Evolutionary conservation across 2,329 filamentous ascomycete genomes (phyloP).

Genomic region (Pseudocercospora pini-densiflorae): DNA sequence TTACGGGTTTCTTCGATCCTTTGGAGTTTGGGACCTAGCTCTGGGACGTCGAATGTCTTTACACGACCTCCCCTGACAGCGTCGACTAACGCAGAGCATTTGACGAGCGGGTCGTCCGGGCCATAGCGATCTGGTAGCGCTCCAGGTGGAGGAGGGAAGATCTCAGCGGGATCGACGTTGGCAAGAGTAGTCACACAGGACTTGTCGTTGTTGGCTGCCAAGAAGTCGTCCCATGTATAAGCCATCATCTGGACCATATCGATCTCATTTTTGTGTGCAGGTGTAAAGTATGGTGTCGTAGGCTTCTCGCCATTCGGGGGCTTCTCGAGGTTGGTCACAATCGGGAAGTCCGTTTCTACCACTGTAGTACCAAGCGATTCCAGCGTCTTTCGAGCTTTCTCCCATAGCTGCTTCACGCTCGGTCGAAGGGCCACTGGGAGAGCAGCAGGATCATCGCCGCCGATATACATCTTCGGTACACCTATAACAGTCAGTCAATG

Average conservation of each 20-base stretch:
- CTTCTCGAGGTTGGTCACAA: conserved; percentile 49
- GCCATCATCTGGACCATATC: conserved; percentile 53
- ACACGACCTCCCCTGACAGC: conserved; percentile 27
- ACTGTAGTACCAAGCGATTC: conserved; percentile 47
- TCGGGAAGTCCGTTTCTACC: conserved; percentile 48
- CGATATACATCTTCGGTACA: conserved; percentile 57
- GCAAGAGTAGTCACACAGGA: conserved; percentile 38
- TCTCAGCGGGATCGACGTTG: conserved; percentile 42
- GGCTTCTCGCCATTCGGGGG: conserved; percentile 20
- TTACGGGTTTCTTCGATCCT: conserved; percentile 53
- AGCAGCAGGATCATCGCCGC: conserved; percentile 34
- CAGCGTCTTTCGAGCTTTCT: conserved; percentile 40
- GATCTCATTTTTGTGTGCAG: conserved; percentile 49
- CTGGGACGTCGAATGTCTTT: conserved; percentile 46
- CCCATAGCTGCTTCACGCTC: conserved; percentile 36
- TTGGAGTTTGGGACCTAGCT: conserved; percentile 46
- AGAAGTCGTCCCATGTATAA: conserved; percentile 56
- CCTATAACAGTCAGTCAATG: conserved; percentile 30
- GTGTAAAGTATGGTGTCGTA: conserved; percentile 16
- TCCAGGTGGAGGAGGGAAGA: conserved; percentile 40
- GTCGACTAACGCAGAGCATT: conserved; percentile 37
- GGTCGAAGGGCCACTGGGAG: conserved; percentile 38
- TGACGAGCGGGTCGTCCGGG: conserved; percentile 36
- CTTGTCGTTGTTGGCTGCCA: conserved; percentile 46
- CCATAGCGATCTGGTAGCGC: conserved; percentile 40